Evolutionary conservation across 306 rosid genomes (phyloP).

Genomic region (Lagenaria siceraria): DNA sequence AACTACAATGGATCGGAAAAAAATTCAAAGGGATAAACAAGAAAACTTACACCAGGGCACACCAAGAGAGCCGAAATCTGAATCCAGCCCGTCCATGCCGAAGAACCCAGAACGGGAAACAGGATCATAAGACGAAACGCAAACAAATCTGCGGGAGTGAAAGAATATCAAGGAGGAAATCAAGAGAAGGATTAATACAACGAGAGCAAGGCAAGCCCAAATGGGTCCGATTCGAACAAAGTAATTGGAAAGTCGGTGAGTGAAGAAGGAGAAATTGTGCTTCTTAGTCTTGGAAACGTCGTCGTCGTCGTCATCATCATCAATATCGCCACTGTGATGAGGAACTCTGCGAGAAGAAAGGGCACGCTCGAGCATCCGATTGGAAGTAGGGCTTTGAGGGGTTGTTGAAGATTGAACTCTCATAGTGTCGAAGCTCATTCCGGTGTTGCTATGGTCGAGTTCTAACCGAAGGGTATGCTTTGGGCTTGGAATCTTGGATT

Average conservation of each 20-base stretch:
- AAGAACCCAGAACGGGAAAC: conserved; percentile 52
- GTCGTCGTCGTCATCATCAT: conserved; percentile 8
- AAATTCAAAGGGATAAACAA: background rate
- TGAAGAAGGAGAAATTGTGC: conserved; percentile 29
- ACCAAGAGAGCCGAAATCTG: conserved; percentile 90
- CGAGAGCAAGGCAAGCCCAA: conserved; percentile 27
- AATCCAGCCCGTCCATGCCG: conserved; percentile 64
- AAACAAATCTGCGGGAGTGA: conserved; percentile 60
- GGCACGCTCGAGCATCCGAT: conserved; percentile 43
- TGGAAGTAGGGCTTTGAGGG: conserved; percentile 16
- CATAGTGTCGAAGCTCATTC: conserved; percentile 9
- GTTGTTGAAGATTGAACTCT: conserved; percentile 8
- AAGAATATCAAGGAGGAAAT: conserved; percentile 28
- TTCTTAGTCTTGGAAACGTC: conserved; percentile 53
- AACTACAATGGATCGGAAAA: conserved; percentile 10
- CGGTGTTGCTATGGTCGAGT: background rate
- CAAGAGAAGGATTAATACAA: conserved; percentile 23
- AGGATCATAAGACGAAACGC: conserved; percentile 50
- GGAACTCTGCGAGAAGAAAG: conserved; percentile 66
- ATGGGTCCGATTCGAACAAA: conserved; percentile 32
- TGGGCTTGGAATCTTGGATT: background rate
- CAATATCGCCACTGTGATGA: conserved; percentile 22
- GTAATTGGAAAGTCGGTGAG: conserved; percentile 37
- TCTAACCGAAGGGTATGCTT: background rate
- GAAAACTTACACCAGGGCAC: conserved; percentile 93